phyloP scores from a whole-genome alignment of 2,329 filamentous ascomycete species.

The Mollisiaceae sp. region DNA sequence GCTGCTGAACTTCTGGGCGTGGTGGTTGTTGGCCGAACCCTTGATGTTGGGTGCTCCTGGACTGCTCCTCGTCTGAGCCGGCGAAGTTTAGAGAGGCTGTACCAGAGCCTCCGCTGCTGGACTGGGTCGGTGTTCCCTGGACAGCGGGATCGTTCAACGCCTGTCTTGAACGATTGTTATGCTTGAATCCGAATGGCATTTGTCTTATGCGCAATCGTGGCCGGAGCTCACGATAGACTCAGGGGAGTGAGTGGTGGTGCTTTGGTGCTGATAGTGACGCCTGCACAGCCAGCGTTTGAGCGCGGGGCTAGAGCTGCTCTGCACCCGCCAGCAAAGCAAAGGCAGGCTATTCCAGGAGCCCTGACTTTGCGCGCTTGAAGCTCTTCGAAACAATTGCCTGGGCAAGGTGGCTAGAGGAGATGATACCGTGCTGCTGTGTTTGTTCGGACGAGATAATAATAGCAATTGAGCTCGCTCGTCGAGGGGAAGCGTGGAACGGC shows the following conservation, averaged over 20 bases:
- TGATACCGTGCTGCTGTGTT: conserved; percentile 5
- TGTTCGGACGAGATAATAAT: conserved; percentile 30
- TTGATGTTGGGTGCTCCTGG: conserved; percentile 25
- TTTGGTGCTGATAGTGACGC: neutral
- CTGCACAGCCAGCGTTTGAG: conserved; percentile 18
- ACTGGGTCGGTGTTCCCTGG: conserved; percentile 17
- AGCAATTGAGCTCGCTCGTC: conserved; percentile 21
- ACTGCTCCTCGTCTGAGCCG: conserved; percentile 20
- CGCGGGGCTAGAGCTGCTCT: conserved; percentile 11
- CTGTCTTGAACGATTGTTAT: conserved; percentile 43
- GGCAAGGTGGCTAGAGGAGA: conserved; percentile 25
- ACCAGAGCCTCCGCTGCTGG: conserved; percentile 17
- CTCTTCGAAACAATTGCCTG: conserved; percentile 26
- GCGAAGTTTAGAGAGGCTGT: conserved; percentile 21
- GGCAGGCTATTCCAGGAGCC: conserved; percentile 19
- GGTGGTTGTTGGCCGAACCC: conserved; percentile 22
- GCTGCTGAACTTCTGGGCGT: conserved; percentile 24
- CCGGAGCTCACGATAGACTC: conserved; percentile 36
- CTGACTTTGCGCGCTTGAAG: conserved; percentile 18
- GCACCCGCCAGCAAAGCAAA: conserved; percentile 11
- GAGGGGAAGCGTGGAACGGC: conserved; percentile 14
- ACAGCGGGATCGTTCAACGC: conserved; percentile 38
- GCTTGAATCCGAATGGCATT: conserved; percentile 42
- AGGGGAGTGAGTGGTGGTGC: conserved; percentile 18
- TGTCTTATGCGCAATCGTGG: conserved; percentile 33